Conservation (phyloP, 2,329 filamentous ascomycete species). For the Coniosporium tulheliwenetii region DNA sequence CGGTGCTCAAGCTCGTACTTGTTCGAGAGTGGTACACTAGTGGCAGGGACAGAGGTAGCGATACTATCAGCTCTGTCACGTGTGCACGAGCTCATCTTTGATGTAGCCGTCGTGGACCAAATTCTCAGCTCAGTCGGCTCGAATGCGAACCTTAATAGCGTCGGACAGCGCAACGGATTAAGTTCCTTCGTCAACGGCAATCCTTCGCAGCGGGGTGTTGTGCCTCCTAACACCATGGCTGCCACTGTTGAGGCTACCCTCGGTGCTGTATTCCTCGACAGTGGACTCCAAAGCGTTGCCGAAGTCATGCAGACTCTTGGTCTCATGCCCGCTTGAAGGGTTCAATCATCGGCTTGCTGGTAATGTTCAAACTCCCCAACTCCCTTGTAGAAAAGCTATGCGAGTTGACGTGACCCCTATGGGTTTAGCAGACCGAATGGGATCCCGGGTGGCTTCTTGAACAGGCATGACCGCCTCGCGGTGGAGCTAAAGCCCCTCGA, state of each 20-base stretch:
- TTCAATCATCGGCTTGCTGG: too few species aligned
- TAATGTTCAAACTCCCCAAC: too few species aligned
- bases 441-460: too few species aligned
- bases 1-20: slow-evolving; percentile 4
- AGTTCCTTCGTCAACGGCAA: not conserved
- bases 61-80: not conserved
- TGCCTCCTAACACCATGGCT: slow-evolving; percentile 1
- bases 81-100: not conserved
- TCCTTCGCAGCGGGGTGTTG: not conserved
- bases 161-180: not conserved
- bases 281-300: slow-evolving; percentile 1
- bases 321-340: not conserved
- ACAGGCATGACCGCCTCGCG: too few species aligned
- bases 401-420: too few species aligned
- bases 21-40: slow-evolving; percentile 6
- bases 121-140: slow-evolving; percentile 1
- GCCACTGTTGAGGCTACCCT: slow-evolving; percentile 4
- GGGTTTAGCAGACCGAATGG: too few species aligned
- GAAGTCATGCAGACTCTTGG: not conserved
- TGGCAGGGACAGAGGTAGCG: slow-evolving; percentile 3
- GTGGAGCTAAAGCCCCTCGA: too few species aligned
- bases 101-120: not conserved
- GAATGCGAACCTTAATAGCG: slow-evolving; percentile 1
- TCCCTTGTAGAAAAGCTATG: too few species aligned
- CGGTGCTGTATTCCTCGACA: slow-evolving; percentile 4